Evolutionary conservation across 2,329 filamentous ascomycete genomes (phyloP), one percentile per base, ranked within the genome.

Genomic region (Lachnellula subtilissima): DNA sequence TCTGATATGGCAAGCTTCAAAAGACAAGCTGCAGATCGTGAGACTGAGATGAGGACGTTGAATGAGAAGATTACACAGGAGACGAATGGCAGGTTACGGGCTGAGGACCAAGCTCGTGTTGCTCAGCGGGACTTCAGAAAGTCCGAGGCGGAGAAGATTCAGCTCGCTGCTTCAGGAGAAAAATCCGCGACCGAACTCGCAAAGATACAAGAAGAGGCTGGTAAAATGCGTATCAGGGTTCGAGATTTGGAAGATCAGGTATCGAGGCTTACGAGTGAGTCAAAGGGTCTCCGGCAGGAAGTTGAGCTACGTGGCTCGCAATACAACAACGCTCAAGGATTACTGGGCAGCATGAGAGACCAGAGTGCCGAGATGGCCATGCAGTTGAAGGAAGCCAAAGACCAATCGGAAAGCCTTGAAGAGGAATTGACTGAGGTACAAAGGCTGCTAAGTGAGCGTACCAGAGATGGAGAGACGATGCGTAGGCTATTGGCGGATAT

Each of bases 381-480:
- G 62, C 94, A 97, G 74, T 87, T 97, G 73, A 96, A 94, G 72
- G 94, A 99, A 73, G 84, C 89, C 1, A 85, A 88, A 59, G 84
- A 87, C 50, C 86, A 91, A 62, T 88, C 86, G 40, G 92, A 97
- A 67, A 89, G 86, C 56, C 76, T 97, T 0, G 93, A 97, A 67
- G 94, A 99, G 73, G 94, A 99, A 71, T 79, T 97, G 1, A 84
- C 85, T 1, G 94, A 99, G 72, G 87, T 91, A 3, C 91, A 96
- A 69, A 84, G 90, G 56, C 81, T 97, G 58, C 80, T 99, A 2
- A 85, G 83, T 52, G 94, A 99, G 72, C 86, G 94, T 25, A 93
- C 90, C 4, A 84, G 94, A 45, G 94, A 99, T 73, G 89, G 86
- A 25, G 93, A 97, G 75, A 97, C 91, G 0, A 97, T 99, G 92